Conservation (phyloP, 257 asterid genomes). For the Rubia yunnanensis region DNA sequence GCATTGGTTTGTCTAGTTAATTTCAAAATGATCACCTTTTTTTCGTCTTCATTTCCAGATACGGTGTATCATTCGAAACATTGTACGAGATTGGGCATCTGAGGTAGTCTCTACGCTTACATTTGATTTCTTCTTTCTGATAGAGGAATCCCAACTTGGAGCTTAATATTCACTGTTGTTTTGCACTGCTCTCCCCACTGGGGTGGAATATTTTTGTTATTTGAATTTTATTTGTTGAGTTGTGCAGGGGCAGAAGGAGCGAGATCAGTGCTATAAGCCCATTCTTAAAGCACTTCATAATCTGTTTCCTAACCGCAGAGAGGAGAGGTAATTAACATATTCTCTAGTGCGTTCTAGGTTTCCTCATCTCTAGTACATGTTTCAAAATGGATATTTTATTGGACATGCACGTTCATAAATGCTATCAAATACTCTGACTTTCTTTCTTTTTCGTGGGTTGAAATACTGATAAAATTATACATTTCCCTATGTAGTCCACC, state of each 20-base stretch:
- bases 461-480: conserved; percentile 22
- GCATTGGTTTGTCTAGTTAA: not conserved
- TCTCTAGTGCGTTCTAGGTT: not conserved
- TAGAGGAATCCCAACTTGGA: conserved; percentile 5
- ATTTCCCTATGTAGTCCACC: conserved; percentile 57
- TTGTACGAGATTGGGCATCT: conserved; percentile 94
- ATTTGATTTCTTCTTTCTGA: conserved; percentile 12
- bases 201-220: not conserved
- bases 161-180: not conserved
- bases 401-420: not conserved
- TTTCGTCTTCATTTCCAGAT: conserved; percentile 40
- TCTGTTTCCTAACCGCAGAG: conserved; percentile 54
- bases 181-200: not conserved
- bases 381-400: not conserved
- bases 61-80: conserved; percentile 87
- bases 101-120: conserved; percentile 47
- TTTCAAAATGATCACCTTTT: not conserved
- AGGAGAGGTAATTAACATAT: conserved; percentile 37
- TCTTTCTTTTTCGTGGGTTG: conserved; percentile 8
- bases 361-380: not conserved
- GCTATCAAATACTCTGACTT: conserved; percentile 5
- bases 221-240: conserved; percentile 3
- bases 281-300: conserved; percentile 74
- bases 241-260: conserved; percentile 77
- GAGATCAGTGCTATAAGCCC: conserved; percentile 90